phyloP scores from a whole-genome alignment of 306 rosid genomes.

The Acacia acuminata region DNA sequence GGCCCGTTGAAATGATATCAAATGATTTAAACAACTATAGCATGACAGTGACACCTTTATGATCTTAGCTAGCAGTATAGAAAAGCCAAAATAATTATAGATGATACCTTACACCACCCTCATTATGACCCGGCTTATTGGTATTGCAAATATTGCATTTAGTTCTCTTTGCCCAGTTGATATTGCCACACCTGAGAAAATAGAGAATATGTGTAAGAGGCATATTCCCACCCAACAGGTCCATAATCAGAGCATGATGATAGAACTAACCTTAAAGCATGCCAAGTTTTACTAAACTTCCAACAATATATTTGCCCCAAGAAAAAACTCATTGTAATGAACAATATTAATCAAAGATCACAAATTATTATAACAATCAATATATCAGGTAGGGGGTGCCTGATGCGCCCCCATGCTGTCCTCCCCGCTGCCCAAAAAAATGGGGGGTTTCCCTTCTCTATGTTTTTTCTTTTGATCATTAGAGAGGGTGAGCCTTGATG shows the following conservation, averaged over 20 bases:
- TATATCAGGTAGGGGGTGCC: not conserved
- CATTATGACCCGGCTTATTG: constrained; percentile 89
- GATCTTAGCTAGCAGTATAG: constrained; percentile 11
- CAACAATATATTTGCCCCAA: not conserved
- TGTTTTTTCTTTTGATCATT: too few relatives aligned
- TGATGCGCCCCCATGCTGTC: too few relatives aligned
- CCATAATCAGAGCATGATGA: not conserved
- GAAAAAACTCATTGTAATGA: not conserved
- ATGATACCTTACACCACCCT: constrained; percentile 95
- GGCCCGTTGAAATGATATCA: not conserved
- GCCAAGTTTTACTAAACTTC: constrained; percentile 20
- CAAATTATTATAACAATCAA: constrained; percentile 12
- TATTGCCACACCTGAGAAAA: constrained; percentile 86
- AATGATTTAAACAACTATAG: not conserved
- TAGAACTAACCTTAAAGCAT: constrained; percentile 9
- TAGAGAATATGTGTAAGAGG: not conserved
- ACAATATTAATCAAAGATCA: not conserved
- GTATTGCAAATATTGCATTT: constrained; percentile 99
- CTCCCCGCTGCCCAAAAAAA: too few relatives aligned
- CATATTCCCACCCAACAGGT: not conserved
- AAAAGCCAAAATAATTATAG: constrained; percentile 25
- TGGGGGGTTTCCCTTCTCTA: too few relatives aligned
- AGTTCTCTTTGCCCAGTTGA: constrained; percentile 97
- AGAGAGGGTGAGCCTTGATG: too few relatives aligned
- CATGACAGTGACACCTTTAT: not conserved